Evolutionary conservation across 371 early-diverging fungal genomes (phyloP).

Genomic region (Syncephalis plumigaleata): DNA sequence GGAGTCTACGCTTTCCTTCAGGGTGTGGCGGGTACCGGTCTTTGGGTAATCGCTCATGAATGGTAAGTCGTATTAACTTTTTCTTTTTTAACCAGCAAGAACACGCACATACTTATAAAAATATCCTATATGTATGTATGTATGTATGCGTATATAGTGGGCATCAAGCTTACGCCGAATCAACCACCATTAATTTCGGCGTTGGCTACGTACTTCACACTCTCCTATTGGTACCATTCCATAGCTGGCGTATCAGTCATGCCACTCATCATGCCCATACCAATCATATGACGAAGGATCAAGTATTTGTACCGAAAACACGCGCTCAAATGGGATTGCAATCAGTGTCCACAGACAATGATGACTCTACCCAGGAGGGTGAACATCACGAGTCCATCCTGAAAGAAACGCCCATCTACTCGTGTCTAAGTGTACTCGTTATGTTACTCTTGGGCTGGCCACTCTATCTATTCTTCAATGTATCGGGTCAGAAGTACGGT

Average conservation of each 20-base stretch:
- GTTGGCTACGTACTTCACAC: conserved; percentile 74
- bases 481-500: conserved; percentile 48
- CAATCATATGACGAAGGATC: conserved; percentile 65
- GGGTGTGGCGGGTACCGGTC: conserved; percentile 65
- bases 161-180: conserved; percentile 65
- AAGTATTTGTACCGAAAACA: conserved; percentile 71
- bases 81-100: neutral
- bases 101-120: neutral
- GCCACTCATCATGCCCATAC: conserved; percentile 73
- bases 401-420: conserved; percentile 47
- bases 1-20: conserved; percentile 56
- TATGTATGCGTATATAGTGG: conserved; percentile 64
- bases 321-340: conserved; percentile 26
- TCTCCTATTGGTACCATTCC: conserved; percentile 67
- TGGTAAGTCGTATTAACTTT: conserved; percentile 32
- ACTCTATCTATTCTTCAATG: conserved; percentile 51
- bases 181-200: conserved; percentile 52
- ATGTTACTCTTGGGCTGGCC: conserved; percentile 77
- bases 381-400: conserved; percentile 21
- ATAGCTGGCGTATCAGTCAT: conserved; percentile 54
- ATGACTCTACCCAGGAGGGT: conserved; percentile 13
- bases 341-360: conserved; percentile 13
- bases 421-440: conserved; percentile 28
- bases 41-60: conserved; percentile 84
- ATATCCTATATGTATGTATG: conserved; percentile 46